Base-by-base conservation (phyloP, 208 protist genomes). In the Trypanosoma cruzi region DNA sequence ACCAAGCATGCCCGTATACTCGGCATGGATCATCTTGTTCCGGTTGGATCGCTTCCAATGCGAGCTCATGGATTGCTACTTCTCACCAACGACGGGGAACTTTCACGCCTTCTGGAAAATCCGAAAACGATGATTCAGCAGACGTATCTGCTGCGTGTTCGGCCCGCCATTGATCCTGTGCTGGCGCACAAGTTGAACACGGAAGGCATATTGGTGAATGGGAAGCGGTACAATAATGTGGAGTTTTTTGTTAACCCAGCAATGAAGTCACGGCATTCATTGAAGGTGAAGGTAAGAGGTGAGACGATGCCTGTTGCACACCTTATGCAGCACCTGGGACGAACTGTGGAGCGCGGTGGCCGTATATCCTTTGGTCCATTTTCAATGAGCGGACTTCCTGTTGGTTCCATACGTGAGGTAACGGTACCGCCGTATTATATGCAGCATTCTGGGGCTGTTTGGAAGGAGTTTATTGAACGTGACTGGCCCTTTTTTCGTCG, bases 61-160 rank as follows among this genome's bases (percentile, higher is more conserved):
- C 85, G 86, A 3, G 77, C 89, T 1, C 88, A 95, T 66, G 92
- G 92, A 36, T 67, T 95, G 22, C 69, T 96, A 28, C 78, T 96
- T 18, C 79, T 96, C 60, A 95, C 89, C 8, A 96, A 96, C 69
- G 92, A 96, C 75, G 92, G 92, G 31, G 92, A 96, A 78, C 82
- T 96, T 16, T 86, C 87, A 16, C 79, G 81, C 36, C 92, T 90
- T 59, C 71, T 96, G 20, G 84, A 92, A 68, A 87, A 92, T 73
- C 92, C 92, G 18, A 64, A 60, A 50, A 77, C 77, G 26, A 86
- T 83, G 72, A 84, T 96, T 44, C 92, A 96, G 79, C 80, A 83
- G n/a, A 95, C 92, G 18, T 96, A 94, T 71, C 58, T 94, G 31
- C 73, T 95, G 34, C 89, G 89, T 24, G 84, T 96, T 16, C 81